These are phyloP conservation scores for Xylaria sp. DNA, from an alignment of 2,329 filamentous ascomycete species.

Conservation along the genomic window DNA sequence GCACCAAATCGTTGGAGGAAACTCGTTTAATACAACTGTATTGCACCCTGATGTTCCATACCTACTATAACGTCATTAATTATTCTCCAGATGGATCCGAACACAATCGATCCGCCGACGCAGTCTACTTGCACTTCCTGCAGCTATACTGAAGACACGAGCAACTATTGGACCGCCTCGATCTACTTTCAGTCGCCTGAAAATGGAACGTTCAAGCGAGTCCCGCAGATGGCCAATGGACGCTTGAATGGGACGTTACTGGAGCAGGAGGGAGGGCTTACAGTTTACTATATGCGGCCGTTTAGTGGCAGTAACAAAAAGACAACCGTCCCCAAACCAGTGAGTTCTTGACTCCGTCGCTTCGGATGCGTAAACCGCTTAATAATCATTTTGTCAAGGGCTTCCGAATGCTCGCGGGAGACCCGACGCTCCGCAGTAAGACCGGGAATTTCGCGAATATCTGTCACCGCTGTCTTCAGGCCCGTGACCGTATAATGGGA, in stretches of 20 bases:
- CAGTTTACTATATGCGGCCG: slow-evolving; percentile 23
- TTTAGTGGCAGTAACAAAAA: slow-evolving; percentile 23
- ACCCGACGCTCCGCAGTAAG: slow-evolving; percentile 17
- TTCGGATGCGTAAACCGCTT: neutral
- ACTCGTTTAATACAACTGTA: slow-evolving; percentile 23
- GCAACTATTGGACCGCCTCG: slow-evolving; percentile 25
- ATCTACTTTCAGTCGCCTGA: slow-evolving; percentile 23
- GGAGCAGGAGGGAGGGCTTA: slow-evolving; percentile 20
- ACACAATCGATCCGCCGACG: slow-evolving; percentile 14
- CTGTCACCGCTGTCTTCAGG: slow-evolving; percentile 22
- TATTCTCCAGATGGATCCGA: slow-evolving; percentile 15
- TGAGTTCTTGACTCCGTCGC: neutral
- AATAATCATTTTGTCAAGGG: neutral
- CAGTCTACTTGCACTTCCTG: slow-evolving; percentile 24
- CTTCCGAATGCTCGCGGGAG: slow-evolving; percentile 23
- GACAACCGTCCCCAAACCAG: slow-evolving; percentile 11
- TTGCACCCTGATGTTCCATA: neutral
- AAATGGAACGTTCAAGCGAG: slow-evolving; percentile 21
- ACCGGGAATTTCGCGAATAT: slow-evolving; percentile 21
- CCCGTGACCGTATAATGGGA: slow-evolving; percentile 19
- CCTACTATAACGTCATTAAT: neutral
- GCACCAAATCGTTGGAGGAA: slow-evolving; percentile 17
- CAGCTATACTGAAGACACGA: slow-evolving; percentile 21
- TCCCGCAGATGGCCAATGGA: slow-evolving; percentile 23
- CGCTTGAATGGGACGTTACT: slow-evolving; percentile 21